A percentile compares a stretch with the other conserved stretches of the same genome.
Evolutionary conservation across 257 asterid species (phyloP).

Genomic region (Ehretia macrophylla): DNA sequence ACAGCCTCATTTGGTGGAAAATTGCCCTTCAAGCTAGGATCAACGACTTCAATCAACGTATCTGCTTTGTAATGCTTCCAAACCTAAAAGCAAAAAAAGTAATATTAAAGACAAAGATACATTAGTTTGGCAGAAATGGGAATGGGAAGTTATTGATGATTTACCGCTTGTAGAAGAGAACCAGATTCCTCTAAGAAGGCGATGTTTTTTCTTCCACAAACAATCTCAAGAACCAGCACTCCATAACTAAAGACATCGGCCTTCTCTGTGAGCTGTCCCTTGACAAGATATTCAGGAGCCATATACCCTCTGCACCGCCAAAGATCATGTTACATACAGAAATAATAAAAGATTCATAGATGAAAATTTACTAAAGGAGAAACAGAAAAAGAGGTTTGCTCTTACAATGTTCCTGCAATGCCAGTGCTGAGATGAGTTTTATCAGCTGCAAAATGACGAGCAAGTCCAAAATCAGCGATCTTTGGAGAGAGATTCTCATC

Average conservation of each 20-base stretch:
- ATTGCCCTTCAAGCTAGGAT: slow-evolving; percentile 39
- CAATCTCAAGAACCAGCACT: slow-evolving; percentile 73
- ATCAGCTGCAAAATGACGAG: slow-evolving; percentile 70
- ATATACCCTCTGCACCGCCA: slow-evolving; percentile 64
- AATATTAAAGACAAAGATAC: not conserved
- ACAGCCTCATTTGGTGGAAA: slow-evolving; percentile 48
- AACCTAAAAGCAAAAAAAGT: slow-evolving; percentile 38
- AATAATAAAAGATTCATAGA: not conserved
- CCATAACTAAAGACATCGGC: slow-evolving; percentile 86
- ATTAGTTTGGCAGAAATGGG: not conserved
- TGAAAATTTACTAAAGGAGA: not conserved
- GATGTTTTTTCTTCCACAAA: slow-evolving; percentile 65
- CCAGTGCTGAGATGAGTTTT: slow-evolving; percentile 86
- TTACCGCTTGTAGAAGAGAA: slow-evolving; percentile 74
- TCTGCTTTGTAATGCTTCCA: slow-evolving; percentile 62
- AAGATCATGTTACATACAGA: not conserved
- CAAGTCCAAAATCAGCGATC: slow-evolving; percentile 89
- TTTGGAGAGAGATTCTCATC: slow-evolving; percentile 62
- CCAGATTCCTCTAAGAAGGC: slow-evolving; percentile 60
- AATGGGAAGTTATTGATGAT: not conserved
- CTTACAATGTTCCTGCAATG: slow-evolving; percentile 93
- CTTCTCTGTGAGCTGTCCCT: slow-evolving; percentile 91
- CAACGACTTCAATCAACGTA: slow-evolving; percentile 50
- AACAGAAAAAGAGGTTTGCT: not conserved
- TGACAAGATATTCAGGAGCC: slow-evolving; percentile 93